Percentiles rank a stretch among this genome's conserved stretches.
Evolutionary conservation across 2,329 filamentous ascomycete genomes (phyloP).

Genomic region (Fusarium sp.): DNA sequence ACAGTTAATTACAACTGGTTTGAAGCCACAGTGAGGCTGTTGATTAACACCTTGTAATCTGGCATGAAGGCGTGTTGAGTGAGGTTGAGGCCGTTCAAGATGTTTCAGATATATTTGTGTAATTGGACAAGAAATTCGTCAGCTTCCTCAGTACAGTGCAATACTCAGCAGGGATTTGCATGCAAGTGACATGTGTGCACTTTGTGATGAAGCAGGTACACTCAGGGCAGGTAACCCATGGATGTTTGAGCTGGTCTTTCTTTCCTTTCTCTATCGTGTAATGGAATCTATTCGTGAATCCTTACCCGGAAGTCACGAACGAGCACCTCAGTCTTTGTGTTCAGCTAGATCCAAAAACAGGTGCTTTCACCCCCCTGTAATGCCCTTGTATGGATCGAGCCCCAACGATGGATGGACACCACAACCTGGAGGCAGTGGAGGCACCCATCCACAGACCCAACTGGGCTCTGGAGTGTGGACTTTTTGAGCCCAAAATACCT

Average conservation of each 20-base stretch:
- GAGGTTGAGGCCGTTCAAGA: slow-evolving; percentile 17
- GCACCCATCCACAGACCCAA: not conserved
- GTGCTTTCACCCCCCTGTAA: slow-evolving; percentile 1
- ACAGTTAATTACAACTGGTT: not conserved
- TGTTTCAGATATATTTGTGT: slow-evolving; percentile 9
- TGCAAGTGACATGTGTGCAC: not conserved
- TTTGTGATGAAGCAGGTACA: slow-evolving; percentile 7
- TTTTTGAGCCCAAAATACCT: slow-evolving; percentile 14
- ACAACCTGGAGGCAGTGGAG: slow-evolving; percentile 7
- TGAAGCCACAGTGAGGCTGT: not conserved
- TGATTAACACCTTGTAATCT: not conserved
- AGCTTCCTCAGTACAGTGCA: slow-evolving; percentile 21
- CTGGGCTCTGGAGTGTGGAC: slow-evolving; percentile 1
- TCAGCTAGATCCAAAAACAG: not conserved
- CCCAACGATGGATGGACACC: slow-evolving; percentile 6
- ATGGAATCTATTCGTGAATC: not conserved
- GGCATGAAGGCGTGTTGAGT: not conserved
- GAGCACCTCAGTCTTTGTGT: slow-evolving; percentile 1
- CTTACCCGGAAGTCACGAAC: slow-evolving; percentile 20
- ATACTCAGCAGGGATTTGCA: not conserved
- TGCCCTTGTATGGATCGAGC: slow-evolving; percentile 9
- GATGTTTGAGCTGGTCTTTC: not conserved
- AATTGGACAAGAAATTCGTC: slow-evolving; percentile 7
- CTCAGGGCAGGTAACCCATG: not conserved
- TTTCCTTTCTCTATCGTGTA: not conserved